Conservation (phyloP, 768 basidiomycete genomes). For the Lentinula detonsa region DNA sequence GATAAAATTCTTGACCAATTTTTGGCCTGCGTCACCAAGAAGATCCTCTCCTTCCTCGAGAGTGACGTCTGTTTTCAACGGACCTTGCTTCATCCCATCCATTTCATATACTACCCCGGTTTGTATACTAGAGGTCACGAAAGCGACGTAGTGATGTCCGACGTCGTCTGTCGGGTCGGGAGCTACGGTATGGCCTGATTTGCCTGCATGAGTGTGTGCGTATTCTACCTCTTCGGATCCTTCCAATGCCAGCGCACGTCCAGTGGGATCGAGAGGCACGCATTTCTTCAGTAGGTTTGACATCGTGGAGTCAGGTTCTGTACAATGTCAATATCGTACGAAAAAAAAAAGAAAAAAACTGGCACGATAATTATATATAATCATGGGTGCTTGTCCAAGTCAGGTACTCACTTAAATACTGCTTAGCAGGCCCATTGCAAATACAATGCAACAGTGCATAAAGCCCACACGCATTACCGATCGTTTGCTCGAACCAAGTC, state of each 20-base stretch:
- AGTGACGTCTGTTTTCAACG: conserved; percentile 18
- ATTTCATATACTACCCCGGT: conserved; percentile 23
- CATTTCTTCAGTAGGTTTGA: conserved; percentile 17
- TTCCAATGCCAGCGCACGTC: conserved; percentile 25
- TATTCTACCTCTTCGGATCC: conserved; percentile 20
- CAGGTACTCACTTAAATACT: conserved; percentile 17
- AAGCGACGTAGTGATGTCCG: conserved; percentile 27
- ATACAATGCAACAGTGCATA: conserved; percentile 29
- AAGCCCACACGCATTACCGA: conserved; percentile 30
- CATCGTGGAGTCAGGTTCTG: conserved; percentile 15
- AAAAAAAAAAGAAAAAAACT: neutral
- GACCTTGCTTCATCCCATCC: conserved; percentile 27
- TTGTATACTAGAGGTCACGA: conserved; percentile 21
- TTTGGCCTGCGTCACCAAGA: conserved; percentile 12
- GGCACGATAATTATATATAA: neutral
- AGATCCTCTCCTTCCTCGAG: conserved; percentile 19
- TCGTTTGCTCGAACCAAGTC: conserved; percentile 32
- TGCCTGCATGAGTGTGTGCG: conserved; percentile 22
- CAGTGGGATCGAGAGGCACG: conserved; percentile 18
- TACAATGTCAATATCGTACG: too few species aligned
- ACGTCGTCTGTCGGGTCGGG: conserved; percentile 23
- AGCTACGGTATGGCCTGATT: conserved; percentile 22
- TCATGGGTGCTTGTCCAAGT: too few species aligned
- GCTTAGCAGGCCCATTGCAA: conserved; percentile 19
- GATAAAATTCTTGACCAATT: conserved; percentile 18